Evolutionary conservation across 148 eudicot genomes (phyloP).

Genomic region (Fallopia convolvulus): DNA sequence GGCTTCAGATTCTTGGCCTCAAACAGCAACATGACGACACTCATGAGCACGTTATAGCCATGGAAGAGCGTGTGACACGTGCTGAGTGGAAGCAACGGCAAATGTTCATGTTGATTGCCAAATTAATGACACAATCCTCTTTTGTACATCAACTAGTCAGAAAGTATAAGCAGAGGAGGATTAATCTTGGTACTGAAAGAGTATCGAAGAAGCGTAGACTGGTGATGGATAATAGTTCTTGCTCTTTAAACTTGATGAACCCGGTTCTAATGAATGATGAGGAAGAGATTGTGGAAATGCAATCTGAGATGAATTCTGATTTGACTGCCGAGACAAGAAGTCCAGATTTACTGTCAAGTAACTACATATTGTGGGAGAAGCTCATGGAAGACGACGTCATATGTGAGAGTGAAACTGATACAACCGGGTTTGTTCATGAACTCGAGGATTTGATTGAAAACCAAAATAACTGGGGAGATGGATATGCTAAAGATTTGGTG

Average conservation of each 20-base stretch:
- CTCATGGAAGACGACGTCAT: conserved; percentile 58
- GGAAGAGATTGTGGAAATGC: conserved; percentile 21
- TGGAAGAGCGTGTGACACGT: conserved; percentile 34
- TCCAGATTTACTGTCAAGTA: conserved; percentile 28
- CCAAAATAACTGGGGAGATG: neutral
- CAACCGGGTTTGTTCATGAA: conserved; percentile 21
- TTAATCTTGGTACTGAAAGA: neutral
- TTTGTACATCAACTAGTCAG: conserved; percentile 25
- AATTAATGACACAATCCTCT: conserved; percentile 25
- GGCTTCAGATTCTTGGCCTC: conserved; percentile 36
- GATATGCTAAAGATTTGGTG: neutral
- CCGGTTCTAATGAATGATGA: neutral
- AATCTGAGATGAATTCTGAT: conserved; percentile 27
- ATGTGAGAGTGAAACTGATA: conserved; percentile 22
- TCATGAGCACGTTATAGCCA: conserved; percentile 24
- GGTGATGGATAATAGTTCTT: neutral
- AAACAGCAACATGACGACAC: conserved; percentile 43
- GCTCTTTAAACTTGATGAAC: neutral
- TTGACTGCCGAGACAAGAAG: conserved; percentile 19
- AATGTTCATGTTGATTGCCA: conserved; percentile 39
- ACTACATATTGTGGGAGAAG: conserved; percentile 57
- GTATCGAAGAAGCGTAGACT: conserved; percentile 43
- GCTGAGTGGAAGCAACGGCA: conserved; percentile 43
- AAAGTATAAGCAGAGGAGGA: conserved; percentile 28
- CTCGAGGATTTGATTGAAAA: conserved; percentile 34